Base-by-base conservation (phyloP, 768 basidiomycete species). In the Russula griseocarnosa region DNA sequence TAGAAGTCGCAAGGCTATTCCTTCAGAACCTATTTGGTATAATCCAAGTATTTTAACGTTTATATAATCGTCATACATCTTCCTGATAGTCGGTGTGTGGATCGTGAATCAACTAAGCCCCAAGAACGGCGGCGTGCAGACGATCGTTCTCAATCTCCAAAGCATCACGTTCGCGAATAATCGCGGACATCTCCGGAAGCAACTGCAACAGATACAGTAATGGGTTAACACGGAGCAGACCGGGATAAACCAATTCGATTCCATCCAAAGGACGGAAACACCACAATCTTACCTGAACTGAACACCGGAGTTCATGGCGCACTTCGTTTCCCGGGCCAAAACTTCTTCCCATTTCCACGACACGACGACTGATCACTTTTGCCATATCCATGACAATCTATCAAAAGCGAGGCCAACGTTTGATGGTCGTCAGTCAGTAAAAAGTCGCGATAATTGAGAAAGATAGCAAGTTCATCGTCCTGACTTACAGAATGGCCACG, bases 361-460 rank as follows among this genome's bases (percentile, higher is more conserved):
- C 13, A 22, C 22, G n/a, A 14, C 28, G 1, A 10, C 36, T 24
- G 14, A 61, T 50, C 2, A 61, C 51, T 20, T 55, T 20, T 4
- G 58, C 58, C 16, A 65, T 32, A 22, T 60, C 63, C 30, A n/a
- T 46, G 24, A 65, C 47, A 20, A 65, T 55, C 63, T 60, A n/a
- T 30, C 20, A 3, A 13, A 44, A 13, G 20, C 16, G 26, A 10
- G 20, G 9, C 7, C 16, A 32, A 32, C 0, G 5, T 36, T 40
- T 20, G 16, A 10, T 3, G 10, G 1, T 44, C 13, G 55, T 40
- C 14, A n/a, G 38, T 55, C 36, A 55, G 18, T 5, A 7, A 11
- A 6, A 22, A 30, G 30, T 3, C 3, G n/a, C n/a, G n/a, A n/a
- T n/a, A n/a, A n/a, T n/a, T n/a, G n/a, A n/a, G 30, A 30, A 30